Percentiles rank a stretch among this genome's conserved stretches.
Evolutionary conservation across 148 eudicot species (phyloP).

Genomic region (Arbutus unedo): DNA sequence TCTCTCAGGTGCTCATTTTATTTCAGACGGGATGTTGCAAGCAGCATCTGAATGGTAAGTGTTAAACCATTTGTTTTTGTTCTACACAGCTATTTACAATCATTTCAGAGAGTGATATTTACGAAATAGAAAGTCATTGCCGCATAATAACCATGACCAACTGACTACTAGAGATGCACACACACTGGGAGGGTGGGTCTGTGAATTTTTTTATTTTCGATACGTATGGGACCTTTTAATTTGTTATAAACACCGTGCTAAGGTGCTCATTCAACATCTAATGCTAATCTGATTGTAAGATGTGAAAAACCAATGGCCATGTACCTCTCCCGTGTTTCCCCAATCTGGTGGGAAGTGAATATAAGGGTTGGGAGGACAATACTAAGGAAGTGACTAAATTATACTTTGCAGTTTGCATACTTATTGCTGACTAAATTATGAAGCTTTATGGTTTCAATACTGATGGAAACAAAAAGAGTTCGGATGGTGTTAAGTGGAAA

Average conservation of each 20-base stretch:
- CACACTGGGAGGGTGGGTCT: neutral
- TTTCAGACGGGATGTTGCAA: conserved; percentile 92
- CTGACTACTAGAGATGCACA: neutral
- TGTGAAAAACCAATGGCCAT: neutral
- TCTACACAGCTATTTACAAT: neutral
- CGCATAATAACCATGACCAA: neutral
- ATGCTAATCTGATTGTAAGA: neutral
- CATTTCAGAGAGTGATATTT: neutral
- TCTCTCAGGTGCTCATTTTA: conserved; percentile 81
- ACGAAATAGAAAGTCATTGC: neutral
- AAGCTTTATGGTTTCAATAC: neutral
- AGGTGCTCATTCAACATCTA: neutral
- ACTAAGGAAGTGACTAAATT: neutral
- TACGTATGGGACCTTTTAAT: neutral
- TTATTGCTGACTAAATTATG: neutral
- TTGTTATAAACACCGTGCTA: neutral
- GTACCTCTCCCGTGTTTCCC: too few species aligned
- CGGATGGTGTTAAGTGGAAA: neutral
- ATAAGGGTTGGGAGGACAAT: neutral
- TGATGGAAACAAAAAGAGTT: neutral
- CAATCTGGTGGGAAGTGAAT: neutral
- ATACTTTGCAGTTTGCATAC: neutral
- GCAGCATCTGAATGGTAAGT: conserved; percentile 92
- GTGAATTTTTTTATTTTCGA: neutral
- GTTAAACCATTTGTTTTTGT: conserved; percentile 11